Base-by-base conservation (phyloP, 129 eudicot species). In the Apium graveolens region DNA sequence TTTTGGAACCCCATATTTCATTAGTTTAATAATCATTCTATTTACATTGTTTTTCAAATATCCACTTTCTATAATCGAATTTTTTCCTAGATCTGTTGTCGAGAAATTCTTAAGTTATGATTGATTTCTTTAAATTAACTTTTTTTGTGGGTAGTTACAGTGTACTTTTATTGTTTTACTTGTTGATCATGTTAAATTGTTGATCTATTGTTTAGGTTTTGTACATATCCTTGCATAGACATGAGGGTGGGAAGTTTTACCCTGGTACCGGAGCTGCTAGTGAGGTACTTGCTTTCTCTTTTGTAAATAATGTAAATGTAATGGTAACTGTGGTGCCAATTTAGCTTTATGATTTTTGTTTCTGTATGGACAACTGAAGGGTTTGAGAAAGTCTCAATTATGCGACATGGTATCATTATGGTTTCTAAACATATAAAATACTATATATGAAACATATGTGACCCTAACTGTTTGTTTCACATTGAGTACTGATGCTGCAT, bases 221-320 rank as follows among this genome's bases (percentile, higher is more conserved):
- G 84, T 95, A 95, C 87, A 81, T 95, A 83, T 95, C 99, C 74
- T 83, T 95, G 81, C 99, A 95, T 83, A 87, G 97, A 81, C 97
- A 94, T 76, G 97, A 94, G 83, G 93, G 92, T 49, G 99, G 99
- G 78, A 86, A 80, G 29, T 95, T 95, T 77, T 95, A 95, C 81
- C 99, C 99, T 77, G 96, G 97, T 83, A 92, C 99, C 78, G 99
- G 99, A 74, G 91, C 99, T 80, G 96, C 99, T 75, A 44, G 77
- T 83, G 92, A 95, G 97, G 99, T 93, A 90, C 53, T 68, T 80
- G 48, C 16, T 75, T 75, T 35, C 62, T 74, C 76, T 39, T 44
- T 4, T 43, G 37, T 35, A 69, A 35, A 69, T 17, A 5, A 17
- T 69, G 74, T 63, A 31, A 13, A 11, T 21, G 38, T 66, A 60